phyloP scores from a whole-genome alignment of 495 filamentous ascomycete genomes.

The Trichodelitschia bisporula region DNA sequence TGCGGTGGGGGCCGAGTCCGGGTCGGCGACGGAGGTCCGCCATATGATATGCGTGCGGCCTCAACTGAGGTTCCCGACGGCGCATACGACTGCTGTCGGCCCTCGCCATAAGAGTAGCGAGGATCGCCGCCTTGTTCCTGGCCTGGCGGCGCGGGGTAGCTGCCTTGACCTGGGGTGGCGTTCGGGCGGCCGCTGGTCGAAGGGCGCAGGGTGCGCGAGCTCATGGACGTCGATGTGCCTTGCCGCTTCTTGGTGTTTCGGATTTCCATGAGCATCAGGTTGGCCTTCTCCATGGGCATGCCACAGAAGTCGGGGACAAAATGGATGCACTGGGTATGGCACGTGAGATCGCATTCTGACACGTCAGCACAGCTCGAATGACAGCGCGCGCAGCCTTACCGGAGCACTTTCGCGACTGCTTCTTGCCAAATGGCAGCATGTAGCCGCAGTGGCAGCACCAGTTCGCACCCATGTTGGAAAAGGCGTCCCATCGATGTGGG shows the following conservation, averaged over 20 bases:
- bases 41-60: conserved; percentile 23
- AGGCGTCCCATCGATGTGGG: conserved; percentile 82
- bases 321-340: conserved; percentile 76
- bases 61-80: conserved; percentile 18
- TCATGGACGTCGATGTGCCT: conserved; percentile 28
- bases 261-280: conserved; percentile 61
- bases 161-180: neutral
- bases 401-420: conserved; percentile 75
- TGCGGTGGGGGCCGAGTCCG: conserved; percentile 18
- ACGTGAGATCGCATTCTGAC: conserved; percentile 75
- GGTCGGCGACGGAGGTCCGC: conserved; percentile 13
- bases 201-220: conserved; percentile 38
- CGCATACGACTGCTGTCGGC: conserved; percentile 16
- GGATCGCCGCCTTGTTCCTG: conserved; percentile 22
- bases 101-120: conserved; percentile 23
- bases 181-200: conserved; percentile 13
- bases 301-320: conserved; percentile 97
- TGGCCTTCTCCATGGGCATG: conserved; percentile 96
- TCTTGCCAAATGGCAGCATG: conserved; percentile 86
- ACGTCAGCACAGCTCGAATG: conserved; percentile 4
- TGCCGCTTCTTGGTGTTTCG: conserved; percentile 29
- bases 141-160: conserved; percentile 13
- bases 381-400: conserved; percentile 25
- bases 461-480: conserved; percentile 90
- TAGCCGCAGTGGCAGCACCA: conserved; percentile 99